phyloP scores from a whole-genome alignment of 2,329 filamentous ascomycete genomes.

The Penicillium italicum region DNA sequence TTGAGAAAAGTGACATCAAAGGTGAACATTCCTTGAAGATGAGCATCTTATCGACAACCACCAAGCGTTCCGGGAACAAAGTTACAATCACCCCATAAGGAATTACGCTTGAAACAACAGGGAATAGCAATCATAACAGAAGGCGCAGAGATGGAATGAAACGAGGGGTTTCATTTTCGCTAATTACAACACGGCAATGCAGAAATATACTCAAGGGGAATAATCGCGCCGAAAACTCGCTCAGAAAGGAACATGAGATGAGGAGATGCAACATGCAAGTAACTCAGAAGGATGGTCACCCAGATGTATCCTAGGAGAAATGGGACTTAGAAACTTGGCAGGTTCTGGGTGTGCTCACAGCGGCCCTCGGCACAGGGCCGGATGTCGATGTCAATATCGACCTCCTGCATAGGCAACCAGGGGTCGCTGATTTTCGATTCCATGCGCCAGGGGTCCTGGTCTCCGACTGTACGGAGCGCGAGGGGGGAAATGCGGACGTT shows the following conservation, averaged over 20 bases:
- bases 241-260: not conserved
- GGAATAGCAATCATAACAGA: not conserved
- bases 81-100: not conserved
- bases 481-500: conserved; percentile 13
- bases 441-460: conserved; percentile 19
- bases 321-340: not conserved
- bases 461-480: conserved; percentile 14
- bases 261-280: not conserved
- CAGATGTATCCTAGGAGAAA: not conserved
- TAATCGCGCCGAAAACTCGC: not conserved
- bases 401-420: conserved; percentile 40
- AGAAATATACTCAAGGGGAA: not conserved
- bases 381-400: conserved; percentile 50
- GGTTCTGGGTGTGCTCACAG: conserved; percentile 26
- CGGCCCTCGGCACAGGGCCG: conserved; percentile 39
- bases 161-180: not conserved
- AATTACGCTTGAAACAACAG: not conserved
- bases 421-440: conserved; percentile 22
- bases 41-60: not conserved
- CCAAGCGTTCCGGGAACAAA: not conserved
- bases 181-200: not conserved
- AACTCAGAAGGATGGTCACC: not conserved
- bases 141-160: not conserved
- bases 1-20: not conserved
- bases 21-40: not conserved